Percentiles rank a stretch among this genome's conserved stretches.
phyloP scores from a whole-genome alignment of 441 rosid species.

The Dalechampia spathulata region DNA sequence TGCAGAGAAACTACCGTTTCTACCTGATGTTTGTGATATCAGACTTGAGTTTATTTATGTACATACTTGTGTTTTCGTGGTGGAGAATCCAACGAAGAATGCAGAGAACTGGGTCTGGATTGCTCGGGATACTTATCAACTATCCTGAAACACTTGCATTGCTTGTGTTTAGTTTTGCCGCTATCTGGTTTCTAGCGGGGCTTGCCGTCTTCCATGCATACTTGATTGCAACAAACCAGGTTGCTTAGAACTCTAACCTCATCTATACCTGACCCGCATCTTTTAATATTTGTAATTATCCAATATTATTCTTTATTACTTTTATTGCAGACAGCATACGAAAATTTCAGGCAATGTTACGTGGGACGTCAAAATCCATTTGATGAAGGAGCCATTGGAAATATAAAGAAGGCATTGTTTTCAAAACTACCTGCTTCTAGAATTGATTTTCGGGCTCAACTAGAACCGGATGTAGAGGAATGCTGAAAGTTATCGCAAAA shows the following conservation, averaged over 20 bases:
- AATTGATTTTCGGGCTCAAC: conserved; percentile 40
- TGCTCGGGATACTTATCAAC: conserved; percentile 19
- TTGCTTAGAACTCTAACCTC: no score
- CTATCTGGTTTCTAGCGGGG: conserved; percentile 36
- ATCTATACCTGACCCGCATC: no score
- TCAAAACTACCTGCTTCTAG: conserved; percentile 28
- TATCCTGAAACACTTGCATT: conserved; percentile 30
- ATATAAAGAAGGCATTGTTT: conserved; percentile 31
- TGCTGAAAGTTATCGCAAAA: background rate
- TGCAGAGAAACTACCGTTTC: conserved; percentile 48
- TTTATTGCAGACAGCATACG: conserved; percentile 41
- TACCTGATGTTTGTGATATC: conserved; percentile 31
- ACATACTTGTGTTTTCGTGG: conserved; percentile 31
- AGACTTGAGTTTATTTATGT: conserved; percentile 31
- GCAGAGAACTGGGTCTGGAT: conserved; percentile 13
- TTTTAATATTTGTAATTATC: no score
- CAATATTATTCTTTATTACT: background rate
- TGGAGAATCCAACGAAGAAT: conserved; percentile 28
- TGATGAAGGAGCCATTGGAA: conserved; percentile 29
- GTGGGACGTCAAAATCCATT: conserved; percentile 28
- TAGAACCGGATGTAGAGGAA: conserved; percentile 5
- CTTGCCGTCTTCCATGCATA: conserved; percentile 34
- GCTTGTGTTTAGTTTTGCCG: conserved; percentile 27
- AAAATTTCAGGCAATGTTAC: conserved; percentile 29
- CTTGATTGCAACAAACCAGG: conserved; percentile 42